A percentile compares a stretch with the other conserved stretches of the same genome.
phyloP scores from a whole-genome alignment of 768 basidiomycete genomes.

The Termitomyces eurrhizus region DNA sequence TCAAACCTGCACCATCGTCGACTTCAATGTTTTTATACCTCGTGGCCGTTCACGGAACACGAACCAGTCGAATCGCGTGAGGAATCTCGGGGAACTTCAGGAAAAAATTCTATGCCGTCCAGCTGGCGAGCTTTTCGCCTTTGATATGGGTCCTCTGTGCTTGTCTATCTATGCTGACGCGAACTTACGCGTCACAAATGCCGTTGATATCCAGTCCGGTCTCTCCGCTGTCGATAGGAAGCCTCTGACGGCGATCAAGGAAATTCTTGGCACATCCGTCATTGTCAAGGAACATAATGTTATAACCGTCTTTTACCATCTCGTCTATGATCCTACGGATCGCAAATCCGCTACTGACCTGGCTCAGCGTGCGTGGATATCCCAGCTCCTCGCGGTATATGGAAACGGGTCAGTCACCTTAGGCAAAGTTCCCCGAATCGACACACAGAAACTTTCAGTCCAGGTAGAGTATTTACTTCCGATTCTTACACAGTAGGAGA shows the following conservation, averaged over 20 bases:
- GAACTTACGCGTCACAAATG: constrained; percentile 39
- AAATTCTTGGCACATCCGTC: constrained; percentile 33
- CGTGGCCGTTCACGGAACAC: constrained; percentile 11
- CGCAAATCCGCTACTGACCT: constrained; percentile 31
- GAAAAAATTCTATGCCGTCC: constrained; percentile 40
- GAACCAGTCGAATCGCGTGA: constrained; percentile 12
- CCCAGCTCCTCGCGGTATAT: constrained; percentile 40
- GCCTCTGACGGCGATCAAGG: constrained; percentile 38
- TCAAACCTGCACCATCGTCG: constrained; percentile 30
- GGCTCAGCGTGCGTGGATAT: constrained; percentile 45
- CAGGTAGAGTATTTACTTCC: constrained; percentile 25
- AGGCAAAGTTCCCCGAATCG: constrained; percentile 37
- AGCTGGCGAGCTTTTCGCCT: constrained; percentile 43
- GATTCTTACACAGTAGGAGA: neutral
- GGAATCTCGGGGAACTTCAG: constrained; percentile 21
- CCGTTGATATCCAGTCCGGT: constrained; percentile 56
- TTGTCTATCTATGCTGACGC: constrained; percentile 44
- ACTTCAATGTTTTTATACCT: constrained; percentile 23
- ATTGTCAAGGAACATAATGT: constrained; percentile 35
- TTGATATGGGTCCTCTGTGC: constrained; percentile 49
- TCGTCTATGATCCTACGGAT: constrained; percentile 29
- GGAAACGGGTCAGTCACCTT: constrained; percentile 40
- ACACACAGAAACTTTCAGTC: constrained; percentile 34
- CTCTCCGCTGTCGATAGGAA: constrained; percentile 36
- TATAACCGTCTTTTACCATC: constrained; percentile 30